These are phyloP conservation scores for Scheffersomyces coipomensis DNA, from an alignment of 805 yeast species.

Conservation along the genomic window DNA sequence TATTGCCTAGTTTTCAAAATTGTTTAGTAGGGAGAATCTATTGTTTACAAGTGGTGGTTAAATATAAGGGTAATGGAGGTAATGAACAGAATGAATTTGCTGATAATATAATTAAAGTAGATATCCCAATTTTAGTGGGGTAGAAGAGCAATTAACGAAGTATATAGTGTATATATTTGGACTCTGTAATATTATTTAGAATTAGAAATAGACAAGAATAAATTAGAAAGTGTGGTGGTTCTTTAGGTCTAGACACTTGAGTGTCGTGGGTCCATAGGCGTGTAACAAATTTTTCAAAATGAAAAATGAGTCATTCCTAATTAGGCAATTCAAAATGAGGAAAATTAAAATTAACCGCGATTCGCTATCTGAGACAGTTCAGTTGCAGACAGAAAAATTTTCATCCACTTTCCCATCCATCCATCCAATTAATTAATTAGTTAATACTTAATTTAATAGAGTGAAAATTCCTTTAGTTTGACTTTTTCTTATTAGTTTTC, in stretches of 20 bases:
- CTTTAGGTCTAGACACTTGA: too few species aligned
- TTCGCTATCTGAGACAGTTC: slow-evolving; percentile 22
- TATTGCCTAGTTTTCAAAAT: slow-evolving; percentile 62
- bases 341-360: slow-evolving; percentile 26
- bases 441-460: too few species aligned
- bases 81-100: slow-evolving; percentile 32
- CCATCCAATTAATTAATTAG: too few species aligned
- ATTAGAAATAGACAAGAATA: too few species aligned
- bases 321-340: slow-evolving; percentile 14
- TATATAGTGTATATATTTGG: too few species aligned
- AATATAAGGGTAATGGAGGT: slow-evolving; percentile 36
- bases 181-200: too few species aligned
- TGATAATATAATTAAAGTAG: slow-evolving; percentile 30
- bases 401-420: too few species aligned
- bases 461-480: too few species aligned
- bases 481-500: too few species aligned
- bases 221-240: too few species aligned
- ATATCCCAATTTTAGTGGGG: slow-evolving; percentile 37
- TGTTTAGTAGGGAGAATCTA: slow-evolving; percentile 63
- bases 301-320: slow-evolving; percentile 23
- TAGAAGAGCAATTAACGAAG: slow-evolving; percentile 5
- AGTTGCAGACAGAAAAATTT: not conserved
- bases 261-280: too few species aligned
- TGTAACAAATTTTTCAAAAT: too few species aligned
- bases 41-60: slow-evolving; percentile 47